These are phyloP conservation scores for Lecanosticta acicola DNA, from an alignment of 2,329 filamentous ascomycete species.

Conservation along the genomic window DNA sequence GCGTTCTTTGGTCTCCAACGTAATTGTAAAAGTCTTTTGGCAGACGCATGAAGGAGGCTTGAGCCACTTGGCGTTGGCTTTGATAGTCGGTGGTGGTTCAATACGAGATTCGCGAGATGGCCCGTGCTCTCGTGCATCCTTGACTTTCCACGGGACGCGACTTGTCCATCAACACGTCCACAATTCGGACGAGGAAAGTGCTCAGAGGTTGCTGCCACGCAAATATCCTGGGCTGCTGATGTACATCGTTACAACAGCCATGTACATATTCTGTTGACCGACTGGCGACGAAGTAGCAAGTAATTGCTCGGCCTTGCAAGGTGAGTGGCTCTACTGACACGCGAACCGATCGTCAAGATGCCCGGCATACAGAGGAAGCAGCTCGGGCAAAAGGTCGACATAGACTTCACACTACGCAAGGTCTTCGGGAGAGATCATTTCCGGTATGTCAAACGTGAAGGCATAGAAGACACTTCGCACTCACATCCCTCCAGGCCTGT, in stretches of 20 bases:
- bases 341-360: slow-evolving; percentile 14
- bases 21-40: slow-evolving; percentile 17
- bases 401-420: slow-evolving; percentile 35
- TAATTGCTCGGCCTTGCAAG: too few species aligned
- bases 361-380: slow-evolving; percentile 19
- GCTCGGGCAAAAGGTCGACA: slow-evolving; percentile 29
- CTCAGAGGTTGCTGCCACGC: too few species aligned
- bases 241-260: neutral
- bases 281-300: neutral
- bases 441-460: slow-evolving; percentile 19
- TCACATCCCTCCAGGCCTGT: slow-evolving; percentile 56
- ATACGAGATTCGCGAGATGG: neutral
- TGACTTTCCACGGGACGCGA: too few species aligned
- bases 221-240: too few species aligned
- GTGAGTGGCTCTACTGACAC: neutral
- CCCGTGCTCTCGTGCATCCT: neutral
- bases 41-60: slow-evolving; percentile 7
- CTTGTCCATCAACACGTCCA: neutral
- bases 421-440: slow-evolving; percentile 33
- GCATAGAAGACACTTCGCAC: slow-evolving; percentile 6
- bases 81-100: too few species aligned
- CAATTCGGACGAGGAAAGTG: neutral
- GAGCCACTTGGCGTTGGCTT: too few species aligned
- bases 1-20: slow-evolving; percentile 15
- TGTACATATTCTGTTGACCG: neutral